These are phyloP conservation scores for Aspergillus versicolor DNA, from an alignment of 2,329 filamentous ascomycete species.

Conservation along the genomic window DNA sequence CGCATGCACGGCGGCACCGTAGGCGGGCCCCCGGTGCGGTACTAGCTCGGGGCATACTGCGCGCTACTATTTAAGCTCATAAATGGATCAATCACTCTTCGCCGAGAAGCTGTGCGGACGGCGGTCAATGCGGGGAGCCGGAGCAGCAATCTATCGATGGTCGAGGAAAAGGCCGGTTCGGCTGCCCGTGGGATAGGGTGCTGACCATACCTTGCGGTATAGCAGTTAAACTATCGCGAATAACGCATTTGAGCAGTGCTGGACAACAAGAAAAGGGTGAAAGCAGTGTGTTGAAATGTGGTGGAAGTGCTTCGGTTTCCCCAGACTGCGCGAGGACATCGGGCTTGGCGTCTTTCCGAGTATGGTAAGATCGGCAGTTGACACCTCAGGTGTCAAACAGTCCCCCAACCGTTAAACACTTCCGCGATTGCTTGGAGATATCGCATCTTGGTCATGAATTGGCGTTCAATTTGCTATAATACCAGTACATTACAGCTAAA, in stretches of 20 bases:
- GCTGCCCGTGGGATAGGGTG: too few species aligned
- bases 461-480: too few species aligned
- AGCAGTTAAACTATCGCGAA: too few species aligned
- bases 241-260: too few species aligned
- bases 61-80: too few species aligned
- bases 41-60: conserved; percentile 33
- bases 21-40: conserved; percentile 31
- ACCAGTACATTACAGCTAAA: background rate
- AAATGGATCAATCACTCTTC: background rate
- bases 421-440: too few species aligned
- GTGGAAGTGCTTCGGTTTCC: background rate
- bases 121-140: background rate
- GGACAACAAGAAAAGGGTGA: too few species aligned
- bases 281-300: too few species aligned
- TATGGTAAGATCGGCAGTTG: background rate
- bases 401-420: too few species aligned
- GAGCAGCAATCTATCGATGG: background rate
- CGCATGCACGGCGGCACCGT: conserved; percentile 42
- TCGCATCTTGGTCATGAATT: too few species aligned
- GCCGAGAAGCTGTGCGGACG: background rate
- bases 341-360: background rate
- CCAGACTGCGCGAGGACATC: conserved; percentile 1
- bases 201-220: too few species aligned
- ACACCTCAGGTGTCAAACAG: background rate
- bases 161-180: too few species aligned